A percentile compares a stretch with the other conserved stretches of the same genome.
Evolutionary conservation across 2,329 filamentous ascomycete species (phyloP).

Genomic region (Aspergillus ibericus): DNA sequence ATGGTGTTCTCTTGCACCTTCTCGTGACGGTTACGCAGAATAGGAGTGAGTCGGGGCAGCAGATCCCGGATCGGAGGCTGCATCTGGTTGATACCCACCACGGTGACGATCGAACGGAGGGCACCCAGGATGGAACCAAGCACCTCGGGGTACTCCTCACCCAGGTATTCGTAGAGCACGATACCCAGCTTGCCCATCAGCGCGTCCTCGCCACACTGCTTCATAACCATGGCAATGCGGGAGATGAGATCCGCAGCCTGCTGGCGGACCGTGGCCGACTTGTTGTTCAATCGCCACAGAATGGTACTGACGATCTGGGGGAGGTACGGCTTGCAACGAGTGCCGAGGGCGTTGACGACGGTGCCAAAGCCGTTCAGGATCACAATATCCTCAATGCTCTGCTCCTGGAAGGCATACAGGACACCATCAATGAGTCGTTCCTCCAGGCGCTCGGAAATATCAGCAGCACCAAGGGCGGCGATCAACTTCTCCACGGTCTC

Average conservation of each 20-base stretch:
- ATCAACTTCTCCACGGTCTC: slow-evolving; percentile 97
- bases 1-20: slow-evolving; percentile 99
- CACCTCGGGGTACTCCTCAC: slow-evolving; percentile 97
- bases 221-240: slow-evolving; percentile 97
- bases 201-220: slow-evolving; percentile 94
- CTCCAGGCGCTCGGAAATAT: slow-evolving; percentile 88
- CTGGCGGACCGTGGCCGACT: slow-evolving; percentile 92
- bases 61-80: slow-evolving; percentile 97
- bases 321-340: slow-evolving; percentile 91
- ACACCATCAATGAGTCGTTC: slow-evolving; percentile 95
- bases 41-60: slow-evolving; percentile 92
- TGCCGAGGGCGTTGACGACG: slow-evolving; percentile 91
- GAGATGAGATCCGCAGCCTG: slow-evolving; percentile 96
- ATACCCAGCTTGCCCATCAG: slow-evolving; percentile 93
- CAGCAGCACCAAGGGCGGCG: slow-evolving; percentile 86
- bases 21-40: slow-evolving; percentile 95
- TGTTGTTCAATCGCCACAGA: slow-evolving; percentile 95
- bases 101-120: slow-evolving; percentile 91
- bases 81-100: slow-evolving; percentile 97
- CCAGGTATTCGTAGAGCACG: slow-evolving; percentile 95
- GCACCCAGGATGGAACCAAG: slow-evolving; percentile 94
- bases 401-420: slow-evolving; percentile 94
- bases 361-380: slow-evolving; percentile 98
- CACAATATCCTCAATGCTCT: slow-evolving; percentile 92
- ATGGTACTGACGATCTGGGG: slow-evolving; percentile 97